Conservation (phyloP, 768 basidiomycete genomes). For the Mycena venus region DNA sequence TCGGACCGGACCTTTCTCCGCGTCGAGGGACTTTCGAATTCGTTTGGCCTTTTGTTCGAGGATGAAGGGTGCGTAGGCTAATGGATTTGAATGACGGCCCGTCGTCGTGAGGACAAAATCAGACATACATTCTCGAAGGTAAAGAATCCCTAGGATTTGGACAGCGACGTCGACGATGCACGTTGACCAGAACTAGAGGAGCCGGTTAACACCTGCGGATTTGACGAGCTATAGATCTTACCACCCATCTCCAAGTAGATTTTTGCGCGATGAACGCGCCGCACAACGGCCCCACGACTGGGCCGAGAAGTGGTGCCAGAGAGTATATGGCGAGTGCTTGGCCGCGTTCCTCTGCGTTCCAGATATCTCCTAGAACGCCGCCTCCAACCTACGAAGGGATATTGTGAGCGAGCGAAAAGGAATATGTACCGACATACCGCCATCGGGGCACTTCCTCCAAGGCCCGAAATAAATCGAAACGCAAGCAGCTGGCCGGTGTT, state of each 20-base stretch:
- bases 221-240: background rate
- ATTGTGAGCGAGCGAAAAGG: background rate
- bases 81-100: constrained; percentile 30
- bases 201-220: background rate
- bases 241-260: constrained; percentile 33
- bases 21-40: constrained; percentile 59
- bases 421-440: constrained; percentile 61
- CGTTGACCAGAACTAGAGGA: constrained; percentile 69
- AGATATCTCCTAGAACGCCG: constrained; percentile 75
- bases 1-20: constrained; percentile 56
- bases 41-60: constrained; percentile 64
- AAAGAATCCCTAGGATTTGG: constrained; percentile 68
- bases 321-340: constrained; percentile 76
- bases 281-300: constrained; percentile 72
- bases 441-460: constrained; percentile 82
- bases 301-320: constrained; percentile 74
- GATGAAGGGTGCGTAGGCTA: constrained; percentile 59
- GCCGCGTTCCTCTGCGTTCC: constrained; percentile 72
- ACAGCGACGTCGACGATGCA: constrained; percentile 66
- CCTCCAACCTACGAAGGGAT: constrained; percentile 63
- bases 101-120: constrained; percentile 6
- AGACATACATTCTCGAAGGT: constrained; percentile 72
- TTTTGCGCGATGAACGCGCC: constrained; percentile 57
- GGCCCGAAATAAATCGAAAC: constrained; percentile 77
- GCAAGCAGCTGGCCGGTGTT: constrained; percentile 70